phyloP scores from a whole-genome alignment of 805 yeast genomes.

The Clavispora fructus region DNA sequence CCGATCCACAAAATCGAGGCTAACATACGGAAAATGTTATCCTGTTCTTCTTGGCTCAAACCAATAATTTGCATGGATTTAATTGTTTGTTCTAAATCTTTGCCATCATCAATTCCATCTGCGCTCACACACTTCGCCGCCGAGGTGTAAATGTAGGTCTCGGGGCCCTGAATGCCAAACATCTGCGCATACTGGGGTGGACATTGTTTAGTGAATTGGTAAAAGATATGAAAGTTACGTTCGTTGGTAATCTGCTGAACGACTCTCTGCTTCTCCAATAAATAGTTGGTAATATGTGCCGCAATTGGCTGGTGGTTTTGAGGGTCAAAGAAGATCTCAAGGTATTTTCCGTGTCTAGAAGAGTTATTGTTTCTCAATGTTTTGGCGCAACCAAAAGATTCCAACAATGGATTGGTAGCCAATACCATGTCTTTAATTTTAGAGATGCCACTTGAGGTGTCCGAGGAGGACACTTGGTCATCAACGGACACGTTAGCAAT shows the following conservation, averaged over 20 bases:
- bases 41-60: slow-evolving; percentile 75
- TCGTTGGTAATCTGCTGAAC: slow-evolving; percentile 92
- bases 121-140: slow-evolving; percentile 82
- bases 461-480: slow-evolving; percentile 22
- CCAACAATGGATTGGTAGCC: slow-evolving; percentile 91
- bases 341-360: slow-evolving; percentile 88
- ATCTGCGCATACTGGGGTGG: slow-evolving; percentile 75
- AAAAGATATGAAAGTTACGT: slow-evolving; percentile 94
- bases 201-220: slow-evolving; percentile 91
- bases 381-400: slow-evolving; percentile 91
- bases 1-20: slow-evolving; percentile 94
- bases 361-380: slow-evolving; percentile 85
- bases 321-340: slow-evolving; percentile 82
- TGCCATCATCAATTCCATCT: slow-evolving; percentile 76
- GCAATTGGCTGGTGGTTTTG: slow-evolving; percentile 79
- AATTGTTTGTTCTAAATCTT: slow-evolving; percentile 75
- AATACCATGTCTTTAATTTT: slow-evolving; percentile 94
- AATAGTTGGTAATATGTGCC: slow-evolving; percentile 92
- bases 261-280: slow-evolving; percentile 92
- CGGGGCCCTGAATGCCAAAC: slow-evolving; percentile 92
- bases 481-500: slow-evolving; percentile 82
- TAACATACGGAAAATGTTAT: slow-evolving; percentile 77
- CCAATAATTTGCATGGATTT: slow-evolving; percentile 89
- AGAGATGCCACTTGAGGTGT: slow-evolving; percentile 60
- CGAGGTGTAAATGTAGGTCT: slow-evolving; percentile 84